A percentile compares a stretch with the other conserved stretches of the same genome.
Evolutionary conservation across 768 basidiomycete species (phyloP).

Genomic region (Rhodotorula kratochvilovae): DNA sequence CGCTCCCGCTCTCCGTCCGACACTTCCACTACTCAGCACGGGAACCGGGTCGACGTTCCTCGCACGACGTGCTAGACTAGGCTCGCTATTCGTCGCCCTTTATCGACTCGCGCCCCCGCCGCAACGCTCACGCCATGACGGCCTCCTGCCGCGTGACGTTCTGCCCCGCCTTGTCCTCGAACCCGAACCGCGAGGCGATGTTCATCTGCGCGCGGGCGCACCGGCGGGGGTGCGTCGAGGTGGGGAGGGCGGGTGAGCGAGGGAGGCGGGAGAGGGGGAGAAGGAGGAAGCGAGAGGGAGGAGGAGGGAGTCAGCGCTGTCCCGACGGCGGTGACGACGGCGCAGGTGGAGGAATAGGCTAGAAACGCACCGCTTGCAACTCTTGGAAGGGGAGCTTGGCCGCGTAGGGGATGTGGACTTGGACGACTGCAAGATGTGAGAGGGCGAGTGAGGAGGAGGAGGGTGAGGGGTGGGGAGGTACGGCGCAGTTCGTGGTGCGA

Average conservation of each 20-base stretch:
- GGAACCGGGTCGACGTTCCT: no score
- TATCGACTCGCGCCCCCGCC: no score
- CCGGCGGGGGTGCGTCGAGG: no score
- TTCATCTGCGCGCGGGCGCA: conserved; percentile 5
- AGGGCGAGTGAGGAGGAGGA: no score
- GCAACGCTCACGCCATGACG: neutral
- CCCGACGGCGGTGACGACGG: no score
- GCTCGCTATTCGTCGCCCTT: no score
- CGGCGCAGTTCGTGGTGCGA: no score
- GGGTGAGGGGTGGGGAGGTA: no score
- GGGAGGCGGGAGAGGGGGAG: neutral
- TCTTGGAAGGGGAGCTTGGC: conserved; percentile 61
- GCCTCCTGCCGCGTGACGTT: conserved; percentile 27
- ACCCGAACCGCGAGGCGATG: conserved; percentile 30
- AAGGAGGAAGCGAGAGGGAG: neutral
- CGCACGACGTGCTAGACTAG: no score
- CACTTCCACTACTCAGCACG: no score
- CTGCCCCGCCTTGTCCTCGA: conserved; percentile 23
- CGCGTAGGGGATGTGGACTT: conserved; percentile 78
- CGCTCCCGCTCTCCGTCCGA: no score
- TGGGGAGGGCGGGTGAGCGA: neutral
- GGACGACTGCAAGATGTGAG: conserved; percentile 43
- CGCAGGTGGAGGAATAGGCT: no score
- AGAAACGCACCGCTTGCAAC: conserved; percentile 65
- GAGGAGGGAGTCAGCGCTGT: conserved; percentile 67